Conservation (phyloP, 2,329 filamentous ascomycete genomes). For the Sporothrix schenckii region DNA sequence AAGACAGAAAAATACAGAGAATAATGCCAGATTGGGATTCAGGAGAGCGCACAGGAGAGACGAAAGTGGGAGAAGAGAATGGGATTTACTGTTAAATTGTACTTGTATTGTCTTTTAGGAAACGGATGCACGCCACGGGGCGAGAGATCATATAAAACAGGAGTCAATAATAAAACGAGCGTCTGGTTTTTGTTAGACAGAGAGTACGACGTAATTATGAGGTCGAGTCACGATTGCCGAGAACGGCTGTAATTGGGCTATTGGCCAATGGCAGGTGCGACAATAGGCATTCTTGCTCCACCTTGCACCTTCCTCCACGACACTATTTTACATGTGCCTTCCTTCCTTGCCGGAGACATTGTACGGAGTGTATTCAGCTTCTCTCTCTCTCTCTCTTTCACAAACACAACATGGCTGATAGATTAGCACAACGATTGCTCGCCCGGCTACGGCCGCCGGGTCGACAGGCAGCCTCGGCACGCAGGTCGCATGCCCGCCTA, state of each 20-base stretch:
- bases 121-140: constrained; percentile 18
- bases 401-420: not conserved
- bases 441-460: not conserved
- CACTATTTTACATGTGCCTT: constrained; percentile 3
- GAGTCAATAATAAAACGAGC: constrained; percentile 24
- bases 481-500: no score
- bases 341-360: not conserved
- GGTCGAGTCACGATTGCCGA: not conserved
- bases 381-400: not conserved
- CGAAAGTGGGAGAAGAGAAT: not conserved
- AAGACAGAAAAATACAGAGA: no score
- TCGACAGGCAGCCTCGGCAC: not conserved
- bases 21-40: no score
- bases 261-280: not conserved
- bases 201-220: not conserved
- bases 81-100: constrained; percentile 21
- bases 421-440: constrained; percentile 4
- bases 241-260: not conserved
- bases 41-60: not conserved
- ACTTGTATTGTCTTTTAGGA: constrained; percentile 23
- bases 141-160: constrained; percentile 26
- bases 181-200: not conserved
- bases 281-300: not conserved
- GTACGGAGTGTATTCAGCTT: not conserved
- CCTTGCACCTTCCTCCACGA: constrained; percentile 5